Base-by-base conservation (phyloP, 352 stramenopile species). In the Pythium biforme region DNA sequence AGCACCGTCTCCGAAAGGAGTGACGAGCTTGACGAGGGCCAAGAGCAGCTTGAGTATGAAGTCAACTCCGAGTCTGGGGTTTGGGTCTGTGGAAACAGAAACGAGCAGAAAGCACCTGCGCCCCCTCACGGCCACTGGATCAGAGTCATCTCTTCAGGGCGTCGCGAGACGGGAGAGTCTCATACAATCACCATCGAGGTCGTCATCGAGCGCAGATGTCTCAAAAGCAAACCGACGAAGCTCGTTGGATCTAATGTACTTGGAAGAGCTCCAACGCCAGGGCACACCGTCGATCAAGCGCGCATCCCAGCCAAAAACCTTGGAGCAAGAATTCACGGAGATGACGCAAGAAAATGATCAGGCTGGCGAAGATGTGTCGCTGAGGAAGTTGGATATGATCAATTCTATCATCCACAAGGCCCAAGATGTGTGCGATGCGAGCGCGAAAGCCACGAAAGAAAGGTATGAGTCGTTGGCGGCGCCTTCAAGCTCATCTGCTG, bases 321-420 rank as follows among this genome's bases (percentile, higher is more conserved):
- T 26, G 9, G 47, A 40, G 3, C 11, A 50, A 9, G n/a, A 47
- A 19, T n/a, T 17, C 19, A 23, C n/a, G 1, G 12, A 10, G 11
- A 33, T 25, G 9, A 40, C 9, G 25, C 25, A 40, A 41, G 22
- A 43, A 41, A n/a, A 55, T 22, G 29, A 57, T 1, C 25, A 67
- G 2, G 6, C 26, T 11, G 12, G 8, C 6, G 29, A 51, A 2
- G 2, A 20, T 11, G 11, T 19, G 10, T 51, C 67, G 6, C 62
- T 85, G n/a, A 56, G 71, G 11, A 91, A 89, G 48, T 56, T 91
- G n/a, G 67, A 70, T 0, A 62, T 58, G 25, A 91, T 91, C 66
- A 91, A 91, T 27, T 57, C 74, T 0, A 89, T 91, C 41, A 80
- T 90, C 19, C 55, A 72, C 19, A 82, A 70, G 46, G 79, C 70